Percentiles rank a stretch among this genome's conserved stretches.
Evolutionary conservation across 805 yeast species (phyloP).

Genomic region (Ogataea thermomethanolica): DNA sequence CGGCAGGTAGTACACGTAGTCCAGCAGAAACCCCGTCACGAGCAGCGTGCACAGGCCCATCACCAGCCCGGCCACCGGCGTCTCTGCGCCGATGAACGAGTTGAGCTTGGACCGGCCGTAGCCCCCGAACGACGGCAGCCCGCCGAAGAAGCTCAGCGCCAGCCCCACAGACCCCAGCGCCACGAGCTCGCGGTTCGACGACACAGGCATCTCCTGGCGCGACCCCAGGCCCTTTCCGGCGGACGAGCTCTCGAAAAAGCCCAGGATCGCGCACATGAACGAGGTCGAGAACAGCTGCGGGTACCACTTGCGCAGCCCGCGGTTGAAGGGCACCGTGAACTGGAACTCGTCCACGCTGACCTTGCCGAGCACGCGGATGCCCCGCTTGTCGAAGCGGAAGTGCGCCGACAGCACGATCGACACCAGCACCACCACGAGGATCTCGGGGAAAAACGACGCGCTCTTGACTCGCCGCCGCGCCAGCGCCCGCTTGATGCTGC

Average conservation of each 20-base stretch:
- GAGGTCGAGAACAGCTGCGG: constrained; percentile 62
- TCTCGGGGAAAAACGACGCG: constrained; percentile 77
- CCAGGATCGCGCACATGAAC: constrained; percentile 76
- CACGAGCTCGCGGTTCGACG: constrained; percentile 86
- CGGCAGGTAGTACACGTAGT: constrained; percentile 70
- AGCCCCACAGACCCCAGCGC: constrained; percentile 81
- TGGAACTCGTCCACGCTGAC: constrained; percentile 49
- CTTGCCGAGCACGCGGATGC: constrained; percentile 68
- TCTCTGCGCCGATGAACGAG: constrained; percentile 80
- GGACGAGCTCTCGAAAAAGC: constrained; percentile 90
- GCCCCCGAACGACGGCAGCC: constrained; percentile 92
- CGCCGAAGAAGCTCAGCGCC: constrained; percentile 54
- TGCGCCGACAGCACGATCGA: constrained; percentile 50
- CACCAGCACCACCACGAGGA: constrained; percentile 65
- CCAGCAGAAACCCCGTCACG: constrained; percentile 57
- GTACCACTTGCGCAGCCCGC: constrained; percentile 43
- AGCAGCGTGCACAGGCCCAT: constrained; percentile 75
- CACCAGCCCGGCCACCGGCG: constrained; percentile 78
- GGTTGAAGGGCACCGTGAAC: constrained; percentile 58
- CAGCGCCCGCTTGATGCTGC: constrained; percentile 38
- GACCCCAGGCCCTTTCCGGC: constrained; percentile 86
- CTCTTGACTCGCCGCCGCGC: constrained; percentile 34
- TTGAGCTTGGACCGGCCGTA: constrained; percentile 91
- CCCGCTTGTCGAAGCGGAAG: constrained; percentile 47
- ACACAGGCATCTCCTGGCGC: constrained; percentile 63